Base-by-base conservation (phyloP, 495 filamentous ascomycete species). In the Podospora pseudoanserina region DNA sequence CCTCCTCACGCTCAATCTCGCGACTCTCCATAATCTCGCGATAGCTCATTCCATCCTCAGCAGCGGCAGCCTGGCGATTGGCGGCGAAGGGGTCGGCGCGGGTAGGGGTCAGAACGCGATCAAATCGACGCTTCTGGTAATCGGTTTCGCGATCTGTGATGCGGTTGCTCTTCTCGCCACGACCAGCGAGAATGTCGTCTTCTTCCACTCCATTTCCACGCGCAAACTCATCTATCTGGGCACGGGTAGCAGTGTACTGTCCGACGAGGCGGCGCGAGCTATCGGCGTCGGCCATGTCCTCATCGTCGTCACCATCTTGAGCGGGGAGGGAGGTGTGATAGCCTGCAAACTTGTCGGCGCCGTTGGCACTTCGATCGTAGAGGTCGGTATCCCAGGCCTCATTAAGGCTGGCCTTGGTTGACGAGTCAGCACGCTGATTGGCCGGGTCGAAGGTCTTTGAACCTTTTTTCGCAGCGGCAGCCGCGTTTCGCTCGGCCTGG, bases 191-290 rank as follows among this genome's bases (percentile, higher is more conserved):
- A 15, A 93, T 91, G 75, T 99, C 96, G 70, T 95, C 94, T 78
- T 97, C 94, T 76, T 94, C 92, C 26, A 92, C 92, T 56, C 91
- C 91, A 68, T 86, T 87, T 61, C 93, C 92, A 58, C 83, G 88
- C 9, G 94, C 92, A 80, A 97, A 94, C 83, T 99, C 96, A 77
- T 97, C 92, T 77, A 98, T 91, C 82, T 97, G 92, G 64, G 89
- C 87, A 72, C 86, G 88, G 18, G 93, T 92, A 20, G 96, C 96
- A 15, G 96, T 99, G 79, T 98, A 99, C 79, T 99, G 96, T 67
- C 94, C 96, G 32, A 98, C 93, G 67, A 99, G 82, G 72, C 90
- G 87, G 74, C 91, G 87, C 71, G 88, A 86, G 65, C 84, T 88
- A 74, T 91, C 89, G 70, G 81, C 88, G 75, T 91, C 89, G 70